phyloP scores from a whole-genome alignment of 768 basidiomycete species.

The Amylocystis lapponica region DNA sequence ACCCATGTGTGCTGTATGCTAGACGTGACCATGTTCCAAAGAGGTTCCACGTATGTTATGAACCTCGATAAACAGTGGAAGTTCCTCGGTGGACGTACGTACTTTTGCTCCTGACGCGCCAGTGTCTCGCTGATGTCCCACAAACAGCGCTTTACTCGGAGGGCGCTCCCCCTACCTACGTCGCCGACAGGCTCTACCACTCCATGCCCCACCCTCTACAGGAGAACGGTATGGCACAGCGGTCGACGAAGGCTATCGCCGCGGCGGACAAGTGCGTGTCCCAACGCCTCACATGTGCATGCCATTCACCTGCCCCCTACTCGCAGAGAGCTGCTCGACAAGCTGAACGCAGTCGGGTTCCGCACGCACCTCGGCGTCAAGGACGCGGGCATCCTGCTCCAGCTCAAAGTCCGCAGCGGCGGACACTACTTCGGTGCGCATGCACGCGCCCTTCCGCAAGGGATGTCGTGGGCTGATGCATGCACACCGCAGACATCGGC shows the following conservation, averaged over 20 bases:
- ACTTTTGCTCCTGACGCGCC: too few species aligned
- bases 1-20: not conserved
- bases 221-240: constrained; percentile 11
- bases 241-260: constrained; percentile 26
- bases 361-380: constrained; percentile 33
- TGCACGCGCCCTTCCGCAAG: constrained; percentile 2
- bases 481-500: constrained; percentile 23
- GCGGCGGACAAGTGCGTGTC: constrained; percentile 6
- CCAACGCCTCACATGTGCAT: not conserved
- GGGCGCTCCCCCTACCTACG: constrained; percentile 30
- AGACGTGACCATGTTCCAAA: constrained; percentile 58
- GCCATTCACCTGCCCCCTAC: too few species aligned
- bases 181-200: constrained; percentile 31
- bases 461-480: not conserved
- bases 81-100: too few species aligned
- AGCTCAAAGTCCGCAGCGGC: constrained; percentile 28
- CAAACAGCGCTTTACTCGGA: constrained; percentile 36
- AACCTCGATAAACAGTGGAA: too few species aligned
- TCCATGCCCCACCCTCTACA: constrained; percentile 23
- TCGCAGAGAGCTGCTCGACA: constrained; percentile 33
- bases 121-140: too few species aligned
- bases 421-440: constrained; percentile 62
- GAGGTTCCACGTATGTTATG: constrained; percentile 47
- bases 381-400: constrained; percentile 27
- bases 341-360: constrained; percentile 32